These are phyloP conservation scores for Cochlearia excelsa DNA, from an alignment of 345 rosid genomes.

Conservation along the genomic window DNA sequence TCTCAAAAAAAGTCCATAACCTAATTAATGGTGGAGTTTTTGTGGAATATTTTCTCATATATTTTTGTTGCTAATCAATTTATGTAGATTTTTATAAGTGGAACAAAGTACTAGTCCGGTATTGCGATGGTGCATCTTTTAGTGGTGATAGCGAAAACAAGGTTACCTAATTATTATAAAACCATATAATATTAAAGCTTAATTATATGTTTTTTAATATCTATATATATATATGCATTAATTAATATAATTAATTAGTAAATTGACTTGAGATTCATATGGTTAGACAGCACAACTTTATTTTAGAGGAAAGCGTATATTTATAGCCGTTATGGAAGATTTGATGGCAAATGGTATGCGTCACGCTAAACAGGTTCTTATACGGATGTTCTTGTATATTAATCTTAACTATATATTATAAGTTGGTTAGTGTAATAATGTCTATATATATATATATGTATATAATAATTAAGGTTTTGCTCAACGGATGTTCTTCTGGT, in stretches of 20 bases:
- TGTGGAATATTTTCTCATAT: background rate
- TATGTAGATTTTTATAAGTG: slow-evolving; percentile 82
- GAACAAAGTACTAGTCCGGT: slow-evolving; percentile 85
- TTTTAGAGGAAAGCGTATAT: slow-evolving; percentile 81
- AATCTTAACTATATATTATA: too few relatives aligned
- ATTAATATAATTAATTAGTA: too few relatives aligned
- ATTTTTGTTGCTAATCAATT: background rate
- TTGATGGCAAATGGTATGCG: slow-evolving; percentile 71
- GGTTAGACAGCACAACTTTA: slow-evolving; percentile 69
- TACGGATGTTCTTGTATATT: background rate
- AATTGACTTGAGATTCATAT: slow-evolving; percentile 8
- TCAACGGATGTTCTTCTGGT: slow-evolving; percentile 94
- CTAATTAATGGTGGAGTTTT: too few relatives aligned
- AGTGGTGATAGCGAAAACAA: slow-evolving; percentile 72
- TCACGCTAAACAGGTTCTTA: slow-evolving; percentile 55
- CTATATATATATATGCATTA: too few relatives aligned
- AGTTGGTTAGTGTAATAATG: background rate
- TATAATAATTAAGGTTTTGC: slow-evolving; percentile 56
- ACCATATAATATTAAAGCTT: too few relatives aligned
- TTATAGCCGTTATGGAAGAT: slow-evolving; percentile 74
- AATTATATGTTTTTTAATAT: too few relatives aligned
- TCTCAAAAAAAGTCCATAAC: background rate
- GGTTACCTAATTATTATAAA: slow-evolving; percentile 33
- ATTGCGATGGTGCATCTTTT: slow-evolving; percentile 93
- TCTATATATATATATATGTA: background rate